Evolutionary conservation across 2,329 filamentous ascomycete species (phyloP).

Genomic region (Fusarium sp.): DNA sequence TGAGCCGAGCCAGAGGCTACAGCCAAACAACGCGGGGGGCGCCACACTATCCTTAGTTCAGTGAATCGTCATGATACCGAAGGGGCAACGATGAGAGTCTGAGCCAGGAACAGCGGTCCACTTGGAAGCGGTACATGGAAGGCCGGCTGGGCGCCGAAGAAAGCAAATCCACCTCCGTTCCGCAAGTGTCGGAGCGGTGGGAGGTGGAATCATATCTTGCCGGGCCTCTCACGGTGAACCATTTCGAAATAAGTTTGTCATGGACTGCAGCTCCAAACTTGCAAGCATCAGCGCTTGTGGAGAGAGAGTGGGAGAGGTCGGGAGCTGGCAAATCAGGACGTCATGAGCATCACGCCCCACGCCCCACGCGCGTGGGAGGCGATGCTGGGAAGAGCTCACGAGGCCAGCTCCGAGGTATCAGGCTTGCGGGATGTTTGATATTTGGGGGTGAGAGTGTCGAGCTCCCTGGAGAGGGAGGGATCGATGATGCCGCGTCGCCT

Average conservation of each 20-base stretch:
- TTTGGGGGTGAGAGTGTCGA: neutral
- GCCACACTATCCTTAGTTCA: slow-evolving; percentile 43
- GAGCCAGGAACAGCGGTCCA: slow-evolving; percentile 40
- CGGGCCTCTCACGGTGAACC: slow-evolving; percentile 39
- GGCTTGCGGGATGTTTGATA: slow-evolving; percentile 9
- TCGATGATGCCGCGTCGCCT: neutral
- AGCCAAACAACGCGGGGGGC: slow-evolving; percentile 41
- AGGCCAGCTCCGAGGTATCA: slow-evolving; percentile 31
- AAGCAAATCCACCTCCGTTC: slow-evolving; percentile 20
- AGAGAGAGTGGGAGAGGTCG: slow-evolving; percentile 46
- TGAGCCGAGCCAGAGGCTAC: slow-evolving; percentile 15
- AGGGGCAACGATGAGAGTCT: slow-evolving; percentile 26
- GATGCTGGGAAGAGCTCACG: slow-evolving; percentile 38
- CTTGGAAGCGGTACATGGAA: slow-evolving; percentile 20
- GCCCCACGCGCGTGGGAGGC: slow-evolving; percentile 46
- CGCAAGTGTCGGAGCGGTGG: slow-evolving; percentile 27
- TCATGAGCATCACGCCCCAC: slow-evolving; percentile 41
- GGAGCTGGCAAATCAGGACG: slow-evolving; percentile 43
- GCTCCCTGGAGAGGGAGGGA: slow-evolving; percentile 7
- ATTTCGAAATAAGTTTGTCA: slow-evolving; percentile 48
- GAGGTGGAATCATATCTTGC: slow-evolving; percentile 26
- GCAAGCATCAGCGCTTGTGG: slow-evolving; percentile 45
- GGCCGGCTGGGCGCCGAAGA: slow-evolving; percentile 25
- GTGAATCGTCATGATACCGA: slow-evolving; percentile 40
- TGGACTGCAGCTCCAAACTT: slow-evolving; percentile 39